These are phyloP conservation scores for Trichopus zeylanicus DNA, from an alignment of 116 monocot genomes.

Conservation along the genomic window DNA sequence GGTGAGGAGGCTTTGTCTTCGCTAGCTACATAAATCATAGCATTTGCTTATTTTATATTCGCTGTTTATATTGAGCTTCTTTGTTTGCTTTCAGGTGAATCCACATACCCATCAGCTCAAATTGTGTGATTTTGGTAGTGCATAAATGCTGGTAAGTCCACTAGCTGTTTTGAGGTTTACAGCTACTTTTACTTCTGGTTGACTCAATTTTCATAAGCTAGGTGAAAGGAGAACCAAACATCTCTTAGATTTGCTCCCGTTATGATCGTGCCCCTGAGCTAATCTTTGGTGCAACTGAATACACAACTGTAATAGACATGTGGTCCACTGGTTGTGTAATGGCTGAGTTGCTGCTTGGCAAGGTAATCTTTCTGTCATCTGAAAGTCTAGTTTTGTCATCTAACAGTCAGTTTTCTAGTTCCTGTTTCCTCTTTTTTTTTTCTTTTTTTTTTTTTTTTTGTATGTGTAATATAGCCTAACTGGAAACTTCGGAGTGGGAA, in stretches of 20 bases:
- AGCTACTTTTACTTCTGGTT: background rate
- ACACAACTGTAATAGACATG: slow-evolving; percentile 79
- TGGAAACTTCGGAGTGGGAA: too few relatives aligned
- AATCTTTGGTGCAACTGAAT: slow-evolving; percentile 89
- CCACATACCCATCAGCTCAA: slow-evolving; percentile 74
- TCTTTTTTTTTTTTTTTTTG: too few relatives aligned
- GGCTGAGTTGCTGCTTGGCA: slow-evolving; percentile 72
- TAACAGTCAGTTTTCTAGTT: too few relatives aligned
- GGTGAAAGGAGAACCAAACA: slow-evolving; percentile 88
- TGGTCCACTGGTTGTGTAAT: slow-evolving; percentile 95
- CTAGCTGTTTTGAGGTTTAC: background rate
- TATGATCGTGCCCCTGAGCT: slow-evolving; percentile 88
- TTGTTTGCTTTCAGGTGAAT: slow-evolving; percentile 41
- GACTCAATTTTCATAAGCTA: slow-evolving; percentile 13
- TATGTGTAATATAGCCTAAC: too few relatives aligned
- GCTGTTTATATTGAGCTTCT: background rate
- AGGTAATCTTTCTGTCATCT: slow-evolving; percentile 26
- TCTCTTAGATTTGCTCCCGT: slow-evolving; percentile 87
- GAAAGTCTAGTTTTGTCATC: background rate
- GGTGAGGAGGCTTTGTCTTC: too few relatives aligned
- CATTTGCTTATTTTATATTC: background rate
- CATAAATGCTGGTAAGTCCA: slow-evolving; percentile 52
- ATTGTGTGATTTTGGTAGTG: slow-evolving; percentile 75
- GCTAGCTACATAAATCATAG: too few relatives aligned
- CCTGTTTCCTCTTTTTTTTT: too few relatives aligned